phyloP scores from a whole-genome alignment of 352 stramenopile genomes.

The Pythium scleroteichum region DNA sequence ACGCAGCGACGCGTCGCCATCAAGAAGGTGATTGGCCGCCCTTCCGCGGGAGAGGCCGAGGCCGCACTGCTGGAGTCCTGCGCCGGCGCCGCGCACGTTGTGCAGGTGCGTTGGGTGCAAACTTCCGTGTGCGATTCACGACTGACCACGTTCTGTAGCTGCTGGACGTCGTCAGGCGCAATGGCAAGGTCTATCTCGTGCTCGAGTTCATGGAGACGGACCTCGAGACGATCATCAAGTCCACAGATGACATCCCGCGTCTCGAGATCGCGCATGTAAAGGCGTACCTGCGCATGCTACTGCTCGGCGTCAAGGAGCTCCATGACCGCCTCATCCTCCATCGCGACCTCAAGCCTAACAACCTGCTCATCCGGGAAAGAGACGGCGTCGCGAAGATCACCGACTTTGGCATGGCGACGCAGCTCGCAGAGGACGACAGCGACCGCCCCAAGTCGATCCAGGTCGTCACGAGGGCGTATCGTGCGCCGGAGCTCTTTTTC shows the following conservation, averaged over 20 bases:
- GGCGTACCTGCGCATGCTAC: constrained; percentile 66
- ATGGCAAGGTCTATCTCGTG: constrained; percentile 72
- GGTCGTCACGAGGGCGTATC: constrained; percentile 75
- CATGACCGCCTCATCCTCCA: constrained; percentile 63
- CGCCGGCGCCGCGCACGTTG: constrained; percentile 43
- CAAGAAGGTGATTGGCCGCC: constrained; percentile 68
- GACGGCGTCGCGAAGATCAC: constrained; percentile 62
- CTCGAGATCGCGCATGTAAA: constrained; percentile 63
- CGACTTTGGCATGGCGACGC: constrained; percentile 81
- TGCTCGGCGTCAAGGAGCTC: constrained; percentile 60
- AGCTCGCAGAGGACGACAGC: constrained; percentile 21
- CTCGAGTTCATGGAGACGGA: constrained; percentile 84
- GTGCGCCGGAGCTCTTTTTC: constrained; percentile 79
- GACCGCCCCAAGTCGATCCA: constrained; percentile 55
- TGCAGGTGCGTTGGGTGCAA: constrained; percentile 41
- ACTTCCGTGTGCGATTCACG: too few relatives aligned
- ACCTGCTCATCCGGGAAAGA: constrained; percentile 57
- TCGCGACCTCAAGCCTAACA: constrained; percentile 84
- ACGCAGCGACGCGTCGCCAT: constrained; percentile 56
- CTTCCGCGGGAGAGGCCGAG: constrained; percentile 45
- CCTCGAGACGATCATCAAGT: constrained; percentile 58
- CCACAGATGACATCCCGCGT: constrained; percentile 35
- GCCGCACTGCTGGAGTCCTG: constrained; percentile 53
- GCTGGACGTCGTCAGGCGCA: constrained; percentile 52
- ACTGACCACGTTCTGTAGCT: constrained; percentile 33